Conservation (phyloP, 1,284 basidiomycete genomes). For the Neonothopanus nambi region DNA sequence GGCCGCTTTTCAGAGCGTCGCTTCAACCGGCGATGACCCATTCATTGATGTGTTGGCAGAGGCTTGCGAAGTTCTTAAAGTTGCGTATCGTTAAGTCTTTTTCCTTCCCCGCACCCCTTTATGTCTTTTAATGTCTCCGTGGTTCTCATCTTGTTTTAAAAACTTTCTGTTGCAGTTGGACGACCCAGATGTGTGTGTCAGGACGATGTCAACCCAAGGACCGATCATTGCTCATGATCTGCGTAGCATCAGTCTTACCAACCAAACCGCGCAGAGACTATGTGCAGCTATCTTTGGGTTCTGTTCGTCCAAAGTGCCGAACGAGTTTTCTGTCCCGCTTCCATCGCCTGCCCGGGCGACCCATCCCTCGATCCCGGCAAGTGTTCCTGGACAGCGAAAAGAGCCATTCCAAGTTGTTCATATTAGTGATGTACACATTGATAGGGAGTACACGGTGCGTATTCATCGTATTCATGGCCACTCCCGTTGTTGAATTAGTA, state of each 20-base stretch:
- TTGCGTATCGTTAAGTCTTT: background rate
- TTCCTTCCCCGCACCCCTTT: too few relatives aligned
- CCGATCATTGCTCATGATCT: slow-evolving; percentile 61
- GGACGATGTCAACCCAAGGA: slow-evolving; percentile 48
- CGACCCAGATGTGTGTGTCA: slow-evolving; percentile 53
- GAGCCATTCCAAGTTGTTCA: slow-evolving; percentile 51
- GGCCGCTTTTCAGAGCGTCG: slow-evolving; percentile 9
- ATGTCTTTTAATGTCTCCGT: too few relatives aligned
- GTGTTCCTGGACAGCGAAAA: slow-evolving; percentile 31
- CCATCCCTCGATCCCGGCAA: slow-evolving; percentile 29
- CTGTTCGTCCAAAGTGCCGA: slow-evolving; percentile 48
- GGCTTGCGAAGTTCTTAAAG: slow-evolving; percentile 11
- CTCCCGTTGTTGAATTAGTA: background rate
- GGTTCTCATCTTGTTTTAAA: background rate
- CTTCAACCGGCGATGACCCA: slow-evolving; percentile 8
- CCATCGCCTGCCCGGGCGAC: slow-evolving; percentile 29
- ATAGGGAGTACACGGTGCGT: slow-evolving; percentile 48
- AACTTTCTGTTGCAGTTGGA: slow-evolving; percentile 5
- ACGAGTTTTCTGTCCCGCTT: slow-evolving; percentile 43
- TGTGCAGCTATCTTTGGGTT: slow-evolving; percentile 59
- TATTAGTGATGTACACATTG: slow-evolving; percentile 58
- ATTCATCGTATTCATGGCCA: too few relatives aligned
- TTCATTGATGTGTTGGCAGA: slow-evolving; percentile 8
- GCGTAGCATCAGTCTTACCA: slow-evolving; percentile 45
- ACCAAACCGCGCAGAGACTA: slow-evolving; percentile 53